Percentiles rank a stretch among this genome's conserved stretches.
Conservation (phyloP, 306 rosid genomes). For the Cotoneaster glaucophyllus region DNA sequence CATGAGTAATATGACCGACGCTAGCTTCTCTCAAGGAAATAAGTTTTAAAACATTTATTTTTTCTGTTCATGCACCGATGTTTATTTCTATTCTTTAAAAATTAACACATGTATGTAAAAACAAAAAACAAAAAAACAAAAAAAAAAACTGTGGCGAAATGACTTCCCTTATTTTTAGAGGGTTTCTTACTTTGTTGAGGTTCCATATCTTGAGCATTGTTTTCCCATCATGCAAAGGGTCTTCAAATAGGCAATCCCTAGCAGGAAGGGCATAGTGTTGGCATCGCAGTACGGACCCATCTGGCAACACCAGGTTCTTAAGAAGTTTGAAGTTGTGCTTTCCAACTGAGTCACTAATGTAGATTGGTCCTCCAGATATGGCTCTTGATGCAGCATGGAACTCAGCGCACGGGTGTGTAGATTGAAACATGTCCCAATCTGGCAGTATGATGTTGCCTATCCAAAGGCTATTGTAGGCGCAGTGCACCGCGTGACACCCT, state of each 20-base stretch:
- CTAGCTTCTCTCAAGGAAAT: background rate
- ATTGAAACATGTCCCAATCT: conserved; percentile 89
- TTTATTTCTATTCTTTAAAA: too few species aligned
- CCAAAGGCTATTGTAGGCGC: conserved; percentile 79
- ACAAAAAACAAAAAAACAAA: too few species aligned
- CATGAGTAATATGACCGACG: background rate
- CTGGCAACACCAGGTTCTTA: conserved; percentile 49
- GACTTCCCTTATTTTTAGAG: background rate
- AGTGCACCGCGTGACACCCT: conserved; percentile 82
- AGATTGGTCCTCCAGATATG: conserved; percentile 75
- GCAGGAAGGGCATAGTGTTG: conserved; percentile 75
- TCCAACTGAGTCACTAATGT: conserved; percentile 66
- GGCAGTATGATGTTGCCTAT: conserved; percentile 76
- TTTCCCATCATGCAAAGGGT: conserved; percentile 68
- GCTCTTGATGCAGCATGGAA: conserved; percentile 73
- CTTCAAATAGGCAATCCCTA: conserved; percentile 61
- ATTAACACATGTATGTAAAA: too few species aligned
- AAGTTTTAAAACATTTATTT: too few species aligned
- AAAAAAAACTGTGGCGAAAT: too few species aligned
- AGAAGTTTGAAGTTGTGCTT: conserved; percentile 63
- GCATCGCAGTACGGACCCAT: conserved; percentile 64
- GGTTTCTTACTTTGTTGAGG: conserved; percentile 56
- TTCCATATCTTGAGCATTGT: conserved; percentile 87
- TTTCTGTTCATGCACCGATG: too few species aligned
- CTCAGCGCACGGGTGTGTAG: conserved; percentile 56